These are phyloP conservation scores for Fusarium equiseti DNA, from an alignment of 2,329 filamentous ascomycete genomes.

Conservation along the genomic window DNA sequence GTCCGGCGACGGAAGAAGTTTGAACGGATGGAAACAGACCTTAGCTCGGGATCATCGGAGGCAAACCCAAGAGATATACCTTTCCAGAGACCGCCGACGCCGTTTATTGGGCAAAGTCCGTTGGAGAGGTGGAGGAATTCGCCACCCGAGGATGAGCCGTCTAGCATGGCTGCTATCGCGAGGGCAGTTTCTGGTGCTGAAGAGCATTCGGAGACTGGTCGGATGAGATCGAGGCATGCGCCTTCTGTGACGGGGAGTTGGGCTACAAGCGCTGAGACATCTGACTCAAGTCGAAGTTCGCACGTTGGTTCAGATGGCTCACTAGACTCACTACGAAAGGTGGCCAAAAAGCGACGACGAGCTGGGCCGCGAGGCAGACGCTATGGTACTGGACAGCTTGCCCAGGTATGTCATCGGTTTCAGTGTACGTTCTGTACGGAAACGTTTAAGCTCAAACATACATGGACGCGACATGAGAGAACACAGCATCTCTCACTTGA, in stretches of 20 bases:
- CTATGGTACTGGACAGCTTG: background rate
- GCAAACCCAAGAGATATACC: background rate
- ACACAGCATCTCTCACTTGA: constrained; percentile 60
- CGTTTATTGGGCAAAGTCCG: constrained; percentile 51
- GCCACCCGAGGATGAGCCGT: constrained; percentile 50
- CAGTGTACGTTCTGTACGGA: constrained; percentile 63
- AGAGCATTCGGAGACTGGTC: constrained; percentile 1
- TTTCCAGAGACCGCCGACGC: constrained; percentile 58
- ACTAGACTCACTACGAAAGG: background rate
- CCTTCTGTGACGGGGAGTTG: constrained; percentile 34
- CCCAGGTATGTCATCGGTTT: constrained; percentile 2
- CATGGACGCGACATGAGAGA: constrained; percentile 65
- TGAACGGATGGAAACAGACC: background rate
- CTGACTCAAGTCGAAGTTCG: constrained; percentile 14
- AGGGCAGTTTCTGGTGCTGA: constrained; percentile 34
- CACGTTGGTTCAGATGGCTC: background rate
- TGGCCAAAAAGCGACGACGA: constrained; percentile 7
- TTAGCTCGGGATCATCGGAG: background rate
- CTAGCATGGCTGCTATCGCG: constrained; percentile 47
- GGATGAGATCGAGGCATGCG: accelerated
- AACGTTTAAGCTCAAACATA: constrained; percentile 59
- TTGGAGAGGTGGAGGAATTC: constrained; percentile 51
- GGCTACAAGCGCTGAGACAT: background rate
- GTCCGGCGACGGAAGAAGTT: constrained; percentile 80
- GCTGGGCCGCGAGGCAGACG: background rate